These are phyloP conservation scores for Ligustrum vulgare DNA, from an alignment of 257 asterid species.

Conservation along the genomic window DNA sequence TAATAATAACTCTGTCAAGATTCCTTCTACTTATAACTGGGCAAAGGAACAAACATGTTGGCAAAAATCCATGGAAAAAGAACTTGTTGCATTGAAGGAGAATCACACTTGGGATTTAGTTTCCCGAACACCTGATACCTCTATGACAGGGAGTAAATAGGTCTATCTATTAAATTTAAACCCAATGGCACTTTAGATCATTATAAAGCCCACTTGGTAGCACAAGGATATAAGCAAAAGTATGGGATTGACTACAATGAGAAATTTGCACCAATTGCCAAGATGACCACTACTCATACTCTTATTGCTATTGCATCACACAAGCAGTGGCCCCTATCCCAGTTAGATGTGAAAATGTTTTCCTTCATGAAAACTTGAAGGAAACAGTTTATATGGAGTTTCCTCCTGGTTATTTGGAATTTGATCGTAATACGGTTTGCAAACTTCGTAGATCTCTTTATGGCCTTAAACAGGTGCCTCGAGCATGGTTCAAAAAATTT, in stretches of 20 bases:
- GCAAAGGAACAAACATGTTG: slow-evolving; percentile 16
- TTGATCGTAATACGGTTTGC: no score
- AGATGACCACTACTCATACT: slow-evolving; percentile 9
- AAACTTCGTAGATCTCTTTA: no score
- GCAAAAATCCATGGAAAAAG: background rate
- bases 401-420: no score
- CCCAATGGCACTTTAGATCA: slow-evolving; percentile 6
- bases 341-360: no score
- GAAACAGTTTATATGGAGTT: no score
- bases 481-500: no score
- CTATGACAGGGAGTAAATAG: background rate
- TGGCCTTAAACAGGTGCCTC: no score
- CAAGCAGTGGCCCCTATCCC: slow-evolving; percentile 4
- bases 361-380: background rate
- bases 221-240: slow-evolving; percentile 15
- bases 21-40: slow-evolving; percentile 5
- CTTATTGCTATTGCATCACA: slow-evolving; percentile 8
- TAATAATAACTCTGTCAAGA: no score
- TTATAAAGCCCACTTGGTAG: background rate
- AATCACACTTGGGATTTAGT: slow-evolving; percentile 4
- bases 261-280: slow-evolving; percentile 6
- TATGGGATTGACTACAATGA: slow-evolving; percentile 13
- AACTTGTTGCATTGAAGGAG: no score
- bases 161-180: background rate
- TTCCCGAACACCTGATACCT: background rate